Evolutionary conservation across 2,329 filamentous ascomycete species (phyloP), one percentile per base, ranked within the genome.

Genomic region (Madurella fahalii): DNA sequence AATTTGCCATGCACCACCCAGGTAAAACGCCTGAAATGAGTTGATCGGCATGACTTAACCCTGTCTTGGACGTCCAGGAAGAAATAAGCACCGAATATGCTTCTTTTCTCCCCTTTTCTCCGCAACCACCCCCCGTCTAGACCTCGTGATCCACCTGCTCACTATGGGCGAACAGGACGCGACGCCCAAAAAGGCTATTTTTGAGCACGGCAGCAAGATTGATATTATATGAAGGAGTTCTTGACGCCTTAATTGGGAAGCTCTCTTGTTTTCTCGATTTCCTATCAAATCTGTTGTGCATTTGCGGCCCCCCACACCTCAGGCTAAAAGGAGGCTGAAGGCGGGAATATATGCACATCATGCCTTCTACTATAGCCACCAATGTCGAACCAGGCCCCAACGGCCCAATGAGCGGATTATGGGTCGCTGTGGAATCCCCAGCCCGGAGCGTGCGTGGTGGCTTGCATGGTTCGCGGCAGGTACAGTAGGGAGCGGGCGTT

Each of bases 271-370:
- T 11, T 20, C 30, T 37, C 47, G 30, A 42, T 11, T 34, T 34
- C 31, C 12, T 15, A 7, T 46, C 39, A 9, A 16, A 40, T 25
- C 34, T 2, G 9, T 12, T 12, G 32, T 18, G 45, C 46, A 45
- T 20, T 3, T 40, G 5, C n/a, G 45, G 17, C 7, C 12, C 25
- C 31, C 47, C 43, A 47, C 43, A 47, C 45, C 50, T 56, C 57
- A 57, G 57, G 57, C 57, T 59, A 59, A 59, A 58, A 50, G 48
- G 57, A 54, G 57, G 51, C 51, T 57, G 44, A 57, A 49, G 46
- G 47, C 45, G 45, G 47, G 37, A 52, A 53, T 47, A 46, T 30
- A 47, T 31, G n/a, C 1, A 32, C 15, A 1, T 47, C 18, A 52
- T 46, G 52, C 52, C 20, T 11, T 41, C 11, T 12, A 50, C 45